phyloP scores from a whole-genome alignment of 1,139 yeast genomes.

The Blastobotrys petasosporus region DNA sequence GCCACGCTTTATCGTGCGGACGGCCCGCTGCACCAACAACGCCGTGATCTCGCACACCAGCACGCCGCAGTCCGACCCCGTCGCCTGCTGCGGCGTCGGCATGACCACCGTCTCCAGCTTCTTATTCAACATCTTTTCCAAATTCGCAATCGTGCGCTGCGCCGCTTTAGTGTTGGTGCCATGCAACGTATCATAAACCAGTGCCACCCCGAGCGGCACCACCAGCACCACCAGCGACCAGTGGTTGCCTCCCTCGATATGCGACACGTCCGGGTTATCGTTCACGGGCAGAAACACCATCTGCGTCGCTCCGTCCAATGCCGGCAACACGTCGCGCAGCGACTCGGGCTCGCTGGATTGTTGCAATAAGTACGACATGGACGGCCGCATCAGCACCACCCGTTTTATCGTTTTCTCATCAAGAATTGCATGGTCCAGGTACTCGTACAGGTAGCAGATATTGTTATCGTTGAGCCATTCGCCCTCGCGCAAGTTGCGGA shows the following conservation, averaged over 20 bases:
- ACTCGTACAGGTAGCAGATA: conserved; percentile 57
- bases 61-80: conserved; percentile 76
- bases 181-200: conserved; percentile 44
- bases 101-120: conserved; percentile 27
- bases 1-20: conserved; percentile 23
- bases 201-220: conserved; percentile 36
- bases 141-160: conserved; percentile 30
- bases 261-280: conserved; percentile 44
- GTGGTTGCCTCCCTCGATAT: conserved; percentile 47
- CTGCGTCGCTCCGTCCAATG: conserved; percentile 34
- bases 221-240: conserved; percentile 49
- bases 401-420: neutral
- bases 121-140: conserved; percentile 31
- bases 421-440: conserved; percentile 29
- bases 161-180: conserved; percentile 40
- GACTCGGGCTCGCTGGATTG: conserved; percentile 22
- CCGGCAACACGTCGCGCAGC: conserved; percentile 41
- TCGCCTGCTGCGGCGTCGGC: conserved; percentile 65
- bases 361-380: conserved; percentile 37
- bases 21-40: conserved; percentile 36
- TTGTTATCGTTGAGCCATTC: conserved; percentile 75
- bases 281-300: conserved; percentile 49
- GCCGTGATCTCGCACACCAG: conserved; percentile 51
- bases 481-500: conserved; percentile 42
- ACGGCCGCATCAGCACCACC: conserved; percentile 36